A percentile compares a stretch with the other conserved stretches of the same genome.
phyloP scores from a whole-genome alignment of 768 basidiomycete genomes.

The Pleurotus salmoneostramineus region DNA sequence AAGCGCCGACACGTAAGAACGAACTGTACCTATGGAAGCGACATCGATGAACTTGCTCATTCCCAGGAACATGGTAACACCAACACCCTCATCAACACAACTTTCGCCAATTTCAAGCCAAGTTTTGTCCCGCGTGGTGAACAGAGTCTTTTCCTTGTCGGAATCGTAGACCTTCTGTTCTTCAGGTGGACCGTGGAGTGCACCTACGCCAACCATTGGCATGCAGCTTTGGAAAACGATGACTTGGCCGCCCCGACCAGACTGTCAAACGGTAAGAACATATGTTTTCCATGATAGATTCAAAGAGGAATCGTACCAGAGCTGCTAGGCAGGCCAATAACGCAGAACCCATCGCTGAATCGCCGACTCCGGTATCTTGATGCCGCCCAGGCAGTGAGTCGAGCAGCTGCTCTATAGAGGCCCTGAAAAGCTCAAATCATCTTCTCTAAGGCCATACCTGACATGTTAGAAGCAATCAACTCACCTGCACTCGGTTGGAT shows the following conservation, averaged over 20 bases:
- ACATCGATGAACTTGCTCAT: slow-evolving; percentile 80
- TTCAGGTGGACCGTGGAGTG: slow-evolving; percentile 48
- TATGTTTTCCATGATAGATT: slow-evolving; percentile 6
- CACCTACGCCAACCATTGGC: slow-evolving; percentile 72
- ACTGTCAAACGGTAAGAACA: slow-evolving; percentile 25
- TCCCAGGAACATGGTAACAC: slow-evolving; percentile 85
- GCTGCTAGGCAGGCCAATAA: slow-evolving; percentile 68
- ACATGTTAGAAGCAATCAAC: slow-evolving; percentile 14
- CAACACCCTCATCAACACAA: slow-evolving; percentile 85
- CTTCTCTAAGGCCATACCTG: background rate
- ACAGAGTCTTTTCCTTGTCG: slow-evolving; percentile 82
- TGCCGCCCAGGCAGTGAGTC: slow-evolving; percentile 61
- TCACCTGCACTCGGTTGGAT: slow-evolving; percentile 68
- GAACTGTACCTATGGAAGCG: slow-evolving; percentile 66
- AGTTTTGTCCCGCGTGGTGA: slow-evolving; percentile 66
- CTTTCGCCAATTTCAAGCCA: slow-evolving; percentile 88
- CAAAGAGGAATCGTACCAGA: slow-evolving; percentile 43
- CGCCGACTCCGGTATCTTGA: slow-evolving; percentile 37
- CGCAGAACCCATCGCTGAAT: slow-evolving; percentile 76
- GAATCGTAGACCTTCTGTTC: slow-evolving; percentile 76
- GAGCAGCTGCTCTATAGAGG: slow-evolving; percentile 64
- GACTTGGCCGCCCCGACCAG: slow-evolving; percentile 74
- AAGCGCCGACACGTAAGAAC: background rate
- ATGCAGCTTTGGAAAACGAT: slow-evolving; percentile 67
- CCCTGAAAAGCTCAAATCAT: slow-evolving; percentile 27